Evolutionary conservation across 257 asterid genomes (phyloP).

Genomic region (Capsicum baccatum): DNA sequence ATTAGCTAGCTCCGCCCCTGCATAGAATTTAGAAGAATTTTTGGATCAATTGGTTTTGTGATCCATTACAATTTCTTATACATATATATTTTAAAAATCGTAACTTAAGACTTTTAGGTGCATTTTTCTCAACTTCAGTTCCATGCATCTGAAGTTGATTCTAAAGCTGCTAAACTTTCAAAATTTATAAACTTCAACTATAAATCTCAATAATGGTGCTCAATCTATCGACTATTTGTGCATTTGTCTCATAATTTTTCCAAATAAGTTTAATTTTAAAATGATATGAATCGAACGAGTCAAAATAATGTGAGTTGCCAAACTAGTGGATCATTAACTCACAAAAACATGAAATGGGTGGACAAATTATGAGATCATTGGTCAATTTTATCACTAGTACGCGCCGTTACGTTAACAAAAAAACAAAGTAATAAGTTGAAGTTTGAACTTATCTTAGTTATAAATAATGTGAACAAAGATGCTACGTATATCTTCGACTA

Average conservation of each 20-base stretch:
- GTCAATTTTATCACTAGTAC: neutral
- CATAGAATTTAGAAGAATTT: no score
- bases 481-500: neutral
- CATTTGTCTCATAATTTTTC: neutral
- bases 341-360: neutral
- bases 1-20: no score
- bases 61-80: neutral
- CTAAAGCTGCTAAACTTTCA: neutral
- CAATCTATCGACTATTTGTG: neutral
- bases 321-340: neutral
- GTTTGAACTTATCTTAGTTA: neutral
- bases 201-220: neutral
- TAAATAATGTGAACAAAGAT: neutral
- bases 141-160: neutral
- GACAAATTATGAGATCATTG: neutral
- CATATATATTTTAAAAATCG: no score
- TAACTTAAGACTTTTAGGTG: no score
- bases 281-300: accelerated
- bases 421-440: neutral
- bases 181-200: neutral
- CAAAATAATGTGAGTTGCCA: neutral
- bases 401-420: neutral
- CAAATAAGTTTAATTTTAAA: neutral
- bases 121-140: neutral
- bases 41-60: no score